A percentile compares a stretch with the other conserved stretches of the same genome.
These are phyloP conservation scores for Puccinia horiana DNA, from an alignment of 1,284 basidiomycete genomes.

Conservation along the genomic window DNA sequence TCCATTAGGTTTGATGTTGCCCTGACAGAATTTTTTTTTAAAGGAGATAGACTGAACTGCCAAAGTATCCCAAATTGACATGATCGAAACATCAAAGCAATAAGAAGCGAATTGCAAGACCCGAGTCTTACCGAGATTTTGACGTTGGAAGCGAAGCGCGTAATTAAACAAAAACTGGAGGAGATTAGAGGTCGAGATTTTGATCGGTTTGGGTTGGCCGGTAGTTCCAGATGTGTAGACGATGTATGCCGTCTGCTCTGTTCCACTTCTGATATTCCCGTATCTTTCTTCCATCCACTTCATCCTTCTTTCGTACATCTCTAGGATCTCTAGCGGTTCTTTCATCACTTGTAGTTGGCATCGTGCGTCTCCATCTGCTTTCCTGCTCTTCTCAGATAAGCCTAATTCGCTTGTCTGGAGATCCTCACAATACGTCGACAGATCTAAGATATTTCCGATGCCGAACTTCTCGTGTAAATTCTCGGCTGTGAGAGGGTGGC, in stretches of 20 bases:
- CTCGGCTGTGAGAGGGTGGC: not conserved
- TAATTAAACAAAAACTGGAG: conserved; percentile 53
- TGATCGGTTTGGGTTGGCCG: conserved; percentile 53
- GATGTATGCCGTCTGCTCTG: conserved; percentile 51
- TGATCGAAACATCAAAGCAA: conserved; percentile 53
- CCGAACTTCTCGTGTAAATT: conserved; percentile 34
- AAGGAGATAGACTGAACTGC: conserved; percentile 8
- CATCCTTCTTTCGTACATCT: conserved; percentile 4
- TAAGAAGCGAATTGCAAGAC: conserved; percentile 55
- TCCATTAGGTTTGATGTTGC: not conserved
- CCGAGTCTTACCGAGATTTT: conserved; percentile 43
- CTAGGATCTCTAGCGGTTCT: not conserved
- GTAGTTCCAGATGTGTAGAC: conserved; percentile 55
- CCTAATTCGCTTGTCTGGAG: not conserved
- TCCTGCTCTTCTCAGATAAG: not conserved
- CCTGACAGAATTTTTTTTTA: no score
- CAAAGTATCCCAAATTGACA: conserved; percentile 54
- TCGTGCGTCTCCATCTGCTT: no score
- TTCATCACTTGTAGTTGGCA: not conserved
- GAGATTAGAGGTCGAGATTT: conserved; percentile 53
- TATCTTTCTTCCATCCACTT: conserved; percentile 10
- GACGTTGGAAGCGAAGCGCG: conserved; percentile 51
- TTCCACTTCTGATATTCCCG: not conserved
- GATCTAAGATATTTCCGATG: conserved; percentile 28
- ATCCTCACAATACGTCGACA: conserved; percentile 22